These are phyloP conservation scores for Kitagawia praeruptora DNA, from an alignment of 129 eudicot genomes.

Conservation along the genomic window DNA sequence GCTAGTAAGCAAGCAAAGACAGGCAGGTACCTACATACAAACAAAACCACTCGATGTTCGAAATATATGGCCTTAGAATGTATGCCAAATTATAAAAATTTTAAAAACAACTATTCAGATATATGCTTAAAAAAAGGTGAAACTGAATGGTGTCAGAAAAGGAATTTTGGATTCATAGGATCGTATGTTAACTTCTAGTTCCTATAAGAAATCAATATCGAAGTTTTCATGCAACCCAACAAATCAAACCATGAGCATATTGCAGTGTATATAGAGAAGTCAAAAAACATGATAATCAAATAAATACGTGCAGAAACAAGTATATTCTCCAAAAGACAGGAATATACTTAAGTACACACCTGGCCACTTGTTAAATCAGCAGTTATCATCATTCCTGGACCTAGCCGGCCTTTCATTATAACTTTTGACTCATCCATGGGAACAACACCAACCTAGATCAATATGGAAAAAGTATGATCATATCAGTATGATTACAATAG, in stretches of 20 bases:
- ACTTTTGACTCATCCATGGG: constrained; percentile 96
- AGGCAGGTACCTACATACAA: neutral
- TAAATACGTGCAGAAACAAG: neutral
- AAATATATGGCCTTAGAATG: neutral
- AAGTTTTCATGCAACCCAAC: neutral
- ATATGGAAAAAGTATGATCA: constrained; percentile 18
- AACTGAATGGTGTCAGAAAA: neutral
- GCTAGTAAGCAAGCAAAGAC: neutral
- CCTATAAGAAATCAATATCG: neutral
- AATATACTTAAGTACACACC: constrained; percentile 39
- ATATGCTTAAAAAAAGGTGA: neutral
- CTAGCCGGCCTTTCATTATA: constrained; percentile 94
- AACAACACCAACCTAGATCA: constrained; percentile 80
- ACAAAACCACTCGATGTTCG: neutral
- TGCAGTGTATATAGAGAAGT: neutral
- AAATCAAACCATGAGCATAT: neutral
- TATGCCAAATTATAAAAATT: neutral
- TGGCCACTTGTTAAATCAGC: constrained; percentile 82
- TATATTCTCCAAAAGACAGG: neutral
- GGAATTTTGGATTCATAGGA: neutral
- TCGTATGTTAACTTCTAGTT: neutral
- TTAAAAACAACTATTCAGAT: neutral
- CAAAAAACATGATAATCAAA: neutral
- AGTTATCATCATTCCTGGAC: constrained; percentile 99
- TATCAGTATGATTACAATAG: constrained; percentile 2